Conservation (phyloP, 176 grass and related monocot species). For the Puccinellia tenuiflora region DNA sequence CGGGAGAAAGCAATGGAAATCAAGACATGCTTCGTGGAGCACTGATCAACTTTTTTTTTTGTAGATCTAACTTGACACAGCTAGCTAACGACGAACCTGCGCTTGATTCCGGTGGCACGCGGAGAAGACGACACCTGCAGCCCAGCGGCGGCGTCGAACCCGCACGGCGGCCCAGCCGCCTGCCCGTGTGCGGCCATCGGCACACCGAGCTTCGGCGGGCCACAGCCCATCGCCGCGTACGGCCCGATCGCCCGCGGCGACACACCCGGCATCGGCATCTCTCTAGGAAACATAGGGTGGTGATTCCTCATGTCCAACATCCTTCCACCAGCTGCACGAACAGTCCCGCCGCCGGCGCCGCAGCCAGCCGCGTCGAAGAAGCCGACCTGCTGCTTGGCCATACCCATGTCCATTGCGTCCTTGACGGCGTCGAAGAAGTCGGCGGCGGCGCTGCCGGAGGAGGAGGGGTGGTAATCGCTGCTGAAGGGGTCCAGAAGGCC, state of each 20-base stretch:
- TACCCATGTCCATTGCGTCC: neutral
- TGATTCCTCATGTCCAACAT: slow-evolving; percentile 12
- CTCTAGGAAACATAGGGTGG: slow-evolving; percentile 13
- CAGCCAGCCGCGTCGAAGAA: slow-evolving; percentile 21
- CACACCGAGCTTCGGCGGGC: slow-evolving; percentile 14
- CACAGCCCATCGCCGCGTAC: slow-evolving; percentile 22
- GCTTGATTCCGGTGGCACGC: slow-evolving; percentile 50
- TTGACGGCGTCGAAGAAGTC: slow-evolving; percentile 30
- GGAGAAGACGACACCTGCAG: slow-evolving; percentile 64
- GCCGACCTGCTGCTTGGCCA: neutral
- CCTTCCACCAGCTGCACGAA: slow-evolving; percentile 15
- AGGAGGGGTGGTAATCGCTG: slow-evolving; percentile 23
- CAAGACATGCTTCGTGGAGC: neutral
- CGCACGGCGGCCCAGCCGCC: slow-evolving; percentile 9
- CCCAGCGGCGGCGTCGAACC: slow-evolving; percentile 29
- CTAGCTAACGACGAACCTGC: slow-evolving; percentile 51
- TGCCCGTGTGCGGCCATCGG: slow-evolving; percentile 31
- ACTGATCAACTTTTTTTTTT: neutral
- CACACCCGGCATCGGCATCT: slow-evolving; percentile 18
- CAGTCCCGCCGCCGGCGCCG: neutral
- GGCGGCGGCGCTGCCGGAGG: neutral
- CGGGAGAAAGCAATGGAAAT: slow-evolving; percentile 7
- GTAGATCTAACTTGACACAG: slow-evolving; percentile 27
- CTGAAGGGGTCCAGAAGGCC: slow-evolving; percentile 54
- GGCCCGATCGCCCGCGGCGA: slow-evolving; percentile 45